Percentiles rank a stretch among this genome's conserved stretches.
These are phyloP conservation scores for Mucor saturninus DNA, from an alignment of 371 early-diverging fungal species.

Conservation along the genomic window DNA sequence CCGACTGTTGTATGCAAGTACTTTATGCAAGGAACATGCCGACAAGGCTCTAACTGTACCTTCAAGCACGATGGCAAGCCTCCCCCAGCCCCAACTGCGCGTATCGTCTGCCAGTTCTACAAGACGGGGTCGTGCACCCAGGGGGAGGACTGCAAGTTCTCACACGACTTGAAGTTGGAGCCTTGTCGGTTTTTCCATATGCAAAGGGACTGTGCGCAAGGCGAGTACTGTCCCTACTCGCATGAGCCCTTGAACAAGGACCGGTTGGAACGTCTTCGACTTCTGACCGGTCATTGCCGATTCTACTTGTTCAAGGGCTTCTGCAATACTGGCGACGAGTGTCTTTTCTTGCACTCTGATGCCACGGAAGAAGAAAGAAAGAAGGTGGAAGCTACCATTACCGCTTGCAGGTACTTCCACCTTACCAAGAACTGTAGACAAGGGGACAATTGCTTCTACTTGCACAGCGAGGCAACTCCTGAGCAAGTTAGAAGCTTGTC, in stretches of 20 bases:
- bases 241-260: slow-evolving; percentile 31
- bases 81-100: background rate
- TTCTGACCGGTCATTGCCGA: slow-evolving; percentile 38
- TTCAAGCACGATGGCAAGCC: slow-evolving; percentile 18
- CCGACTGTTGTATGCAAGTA: slow-evolving; percentile 9
- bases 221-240: slow-evolving; percentile 33
- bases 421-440: slow-evolving; percentile 13
- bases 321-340: slow-evolving; percentile 37
- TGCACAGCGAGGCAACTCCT: slow-evolving; percentile 19
- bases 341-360: slow-evolving; percentile 34
- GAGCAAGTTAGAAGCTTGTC: background rate
- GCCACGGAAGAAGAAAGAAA: slow-evolving; percentile 8
- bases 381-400: slow-evolving; percentile 17
- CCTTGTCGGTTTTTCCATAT: slow-evolving; percentile 48
- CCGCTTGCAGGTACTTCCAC: slow-evolving; percentile 27
- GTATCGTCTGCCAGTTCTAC: slow-evolving; percentile 31
- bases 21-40: background rate
- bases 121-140: slow-evolving; percentile 33
- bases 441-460: slow-evolving; percentile 33
- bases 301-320: slow-evolving; percentile 47
- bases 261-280: slow-evolving; percentile 13
- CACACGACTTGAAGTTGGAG: slow-evolving; percentile 38
- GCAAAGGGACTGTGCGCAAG: slow-evolving; percentile 28
- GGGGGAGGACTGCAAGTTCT: slow-evolving; percentile 31
- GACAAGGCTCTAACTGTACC: slow-evolving; percentile 19